These are phyloP conservation scores for Ophiostoma populinum DNA, from an alignment of 2,329 filamentous ascomycete species.

Conservation along the genomic window DNA sequence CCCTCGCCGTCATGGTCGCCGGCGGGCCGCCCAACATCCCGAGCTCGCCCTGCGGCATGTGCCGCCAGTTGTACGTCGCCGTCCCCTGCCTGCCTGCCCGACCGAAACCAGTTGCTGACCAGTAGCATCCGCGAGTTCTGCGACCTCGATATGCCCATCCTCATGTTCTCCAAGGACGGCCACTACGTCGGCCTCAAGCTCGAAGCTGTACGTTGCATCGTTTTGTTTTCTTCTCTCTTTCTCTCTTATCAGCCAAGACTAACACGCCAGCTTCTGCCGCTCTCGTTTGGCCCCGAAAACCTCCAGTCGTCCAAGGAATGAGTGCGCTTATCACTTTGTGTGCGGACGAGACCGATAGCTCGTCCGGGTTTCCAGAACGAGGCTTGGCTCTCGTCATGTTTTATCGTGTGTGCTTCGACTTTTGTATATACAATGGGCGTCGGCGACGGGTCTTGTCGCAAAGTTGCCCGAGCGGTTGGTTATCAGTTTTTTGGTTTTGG, in stretches of 20 bases:
- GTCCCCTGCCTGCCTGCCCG: not conserved
- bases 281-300: constrained; percentile 50
- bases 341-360: constrained; percentile 4
- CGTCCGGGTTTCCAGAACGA: no score
- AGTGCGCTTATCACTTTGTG: not conserved
- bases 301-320: constrained; percentile 17
- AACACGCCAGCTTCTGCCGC: constrained; percentile 37
- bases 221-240: constrained; percentile 4
- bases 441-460: no score
- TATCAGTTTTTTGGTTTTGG: no score
- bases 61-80: constrained; percentile 56
- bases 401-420: no score
- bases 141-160: constrained; percentile 50
- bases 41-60: constrained; percentile 83
- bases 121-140: constrained; percentile 61
- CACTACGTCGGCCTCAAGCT: constrained; percentile 54
- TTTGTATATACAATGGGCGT: no score
- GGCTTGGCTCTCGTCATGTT: no score
- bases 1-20: constrained; percentile 74
- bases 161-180: constrained; percentile 82
- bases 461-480: no score
- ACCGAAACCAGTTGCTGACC: not conserved
- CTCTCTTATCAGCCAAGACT: not conserved
- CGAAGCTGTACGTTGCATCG: constrained; percentile 35
- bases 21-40: constrained; percentile 31